A percentile compares a stretch with the other conserved stretches of the same genome.
Evolutionary conservation across 768 basidiomycete genomes (phyloP).

Genomic region (Lactifluus rugatus): DNA sequence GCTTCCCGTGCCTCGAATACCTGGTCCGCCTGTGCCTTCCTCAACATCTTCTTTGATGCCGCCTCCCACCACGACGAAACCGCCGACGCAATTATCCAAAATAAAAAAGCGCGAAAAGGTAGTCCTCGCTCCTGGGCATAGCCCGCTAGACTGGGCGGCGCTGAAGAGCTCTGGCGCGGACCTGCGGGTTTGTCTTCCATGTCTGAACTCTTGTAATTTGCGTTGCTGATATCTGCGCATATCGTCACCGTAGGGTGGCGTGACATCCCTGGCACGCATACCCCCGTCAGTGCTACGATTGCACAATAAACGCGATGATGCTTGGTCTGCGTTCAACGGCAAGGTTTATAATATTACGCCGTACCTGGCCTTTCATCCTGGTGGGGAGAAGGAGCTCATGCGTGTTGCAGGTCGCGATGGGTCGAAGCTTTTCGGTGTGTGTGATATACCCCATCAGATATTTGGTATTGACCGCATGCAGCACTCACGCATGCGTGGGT

Average conservation of each 20-base stretch:
- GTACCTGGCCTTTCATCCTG: conserved; percentile 87
- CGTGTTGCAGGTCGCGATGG: conserved; percentile 92
- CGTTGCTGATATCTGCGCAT: conserved; percentile 16
- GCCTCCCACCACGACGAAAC: conserved; percentile 55
- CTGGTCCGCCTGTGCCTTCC: conserved; percentile 24
- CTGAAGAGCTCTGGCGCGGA: conserved; percentile 75
- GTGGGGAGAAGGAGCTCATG: conserved; percentile 91
- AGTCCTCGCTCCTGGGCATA: conserved; percentile 82
- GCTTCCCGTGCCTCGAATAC: conserved; percentile 29
- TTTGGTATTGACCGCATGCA: conserved; percentile 26
- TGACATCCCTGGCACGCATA: conserved; percentile 49
- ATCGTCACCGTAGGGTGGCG: conserved; percentile 43
- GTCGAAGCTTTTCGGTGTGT: conserved; percentile 85
- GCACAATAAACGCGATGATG: conserved; percentile 80
- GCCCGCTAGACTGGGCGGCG: conserved; percentile 89
- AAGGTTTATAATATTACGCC: conserved; percentile 96
- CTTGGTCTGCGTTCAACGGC: conserved; percentile 87
- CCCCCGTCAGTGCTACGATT: conserved; percentile 66
- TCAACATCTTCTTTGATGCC: conserved; percentile 35
- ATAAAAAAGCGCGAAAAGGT: conserved; percentile 67
- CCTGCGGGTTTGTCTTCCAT: conserved; percentile 47
- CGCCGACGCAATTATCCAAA: conserved; percentile 36
- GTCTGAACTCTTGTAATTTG: not conserved
- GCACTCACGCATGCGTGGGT: conserved; percentile 95
- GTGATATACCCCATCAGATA: not conserved